Evolutionary conservation across 257 asterid genomes (phyloP).

Genomic region (Rehmannia glutinosa): DNA sequence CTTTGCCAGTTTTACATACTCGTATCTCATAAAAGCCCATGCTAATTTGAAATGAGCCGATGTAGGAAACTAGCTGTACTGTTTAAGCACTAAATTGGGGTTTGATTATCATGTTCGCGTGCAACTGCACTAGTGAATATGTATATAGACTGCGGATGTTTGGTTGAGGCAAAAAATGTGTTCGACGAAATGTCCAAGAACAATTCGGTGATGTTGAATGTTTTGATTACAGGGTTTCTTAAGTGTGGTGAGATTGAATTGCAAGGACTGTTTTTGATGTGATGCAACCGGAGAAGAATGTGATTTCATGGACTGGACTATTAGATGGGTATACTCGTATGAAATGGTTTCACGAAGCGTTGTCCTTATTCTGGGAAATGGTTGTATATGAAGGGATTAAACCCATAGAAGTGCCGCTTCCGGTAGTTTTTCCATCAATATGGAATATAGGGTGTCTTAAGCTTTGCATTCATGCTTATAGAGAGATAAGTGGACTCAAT

Average conservation of each 20-base stretch:
- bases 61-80: slow-evolving; percentile 48
- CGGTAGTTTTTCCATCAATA: slow-evolving; percentile 63
- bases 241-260: slow-evolving; percentile 50
- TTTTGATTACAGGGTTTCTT: slow-evolving; percentile 52
- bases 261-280: slow-evolving; percentile 48
- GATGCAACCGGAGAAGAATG: slow-evolving; percentile 65
- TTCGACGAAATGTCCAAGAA: slow-evolving; percentile 61
- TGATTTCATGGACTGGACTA: slow-evolving; percentile 72
- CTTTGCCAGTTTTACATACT: slow-evolving; percentile 61
- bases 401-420: slow-evolving; percentile 63
- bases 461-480: slow-evolving; percentile 56
- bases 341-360: slow-evolving; percentile 38
- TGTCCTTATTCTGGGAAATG: slow-evolving; percentile 51
- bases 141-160: slow-evolving; percentile 45
- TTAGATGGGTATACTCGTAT: slow-evolving; percentile 65
- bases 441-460: slow-evolving; percentile 55
- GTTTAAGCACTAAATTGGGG: slow-evolving; percentile 39
- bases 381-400: slow-evolving; percentile 38
- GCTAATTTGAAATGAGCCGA: slow-evolving; percentile 25
- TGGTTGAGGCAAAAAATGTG: slow-evolving; percentile 42
- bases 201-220: slow-evolving; percentile 73
- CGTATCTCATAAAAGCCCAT: slow-evolving; percentile 58
- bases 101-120: slow-evolving; percentile 49
- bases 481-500: slow-evolving; percentile 48
- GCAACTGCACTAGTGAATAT: slow-evolving; percentile 69